These are phyloP conservation scores for Pholiota molesta DNA, from an alignment of 768 basidiomycete species.

Conservation along the genomic window DNA sequence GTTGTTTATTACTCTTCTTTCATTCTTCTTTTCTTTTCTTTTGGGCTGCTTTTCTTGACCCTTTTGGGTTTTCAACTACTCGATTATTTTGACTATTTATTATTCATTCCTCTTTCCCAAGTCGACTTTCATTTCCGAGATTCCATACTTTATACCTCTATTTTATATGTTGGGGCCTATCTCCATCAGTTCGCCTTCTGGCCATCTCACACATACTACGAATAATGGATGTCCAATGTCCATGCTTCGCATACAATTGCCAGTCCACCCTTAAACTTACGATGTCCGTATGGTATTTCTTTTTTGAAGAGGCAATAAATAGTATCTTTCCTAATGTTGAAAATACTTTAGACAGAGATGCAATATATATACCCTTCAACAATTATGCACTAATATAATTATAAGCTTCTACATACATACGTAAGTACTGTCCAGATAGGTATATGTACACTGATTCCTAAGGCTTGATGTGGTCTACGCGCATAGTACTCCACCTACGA, in stretches of 20 bases:
- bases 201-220: background rate
- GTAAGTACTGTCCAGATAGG: too few relatives aligned
- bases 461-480: too few relatives aligned
- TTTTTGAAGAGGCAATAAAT: background rate
- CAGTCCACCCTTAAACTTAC: background rate
- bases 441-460: too few relatives aligned
- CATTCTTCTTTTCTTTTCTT: background rate
- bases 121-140: background rate
- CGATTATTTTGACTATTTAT: background rate
- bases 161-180: background rate
- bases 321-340: background rate
- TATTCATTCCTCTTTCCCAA: background rate
- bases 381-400: background rate
- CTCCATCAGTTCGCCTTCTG: background rate
- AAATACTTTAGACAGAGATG: constrained; percentile 1
- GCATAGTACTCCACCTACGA: too few relatives aligned
- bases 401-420: too few relatives aligned
- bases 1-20: constrained; percentile 6
- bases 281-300: background rate
- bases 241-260: background rate
- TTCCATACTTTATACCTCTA: constrained; percentile 1
- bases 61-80: background rate
- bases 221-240: background rate
- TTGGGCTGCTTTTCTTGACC: background rate
- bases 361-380: constrained; percentile 6